Evolutionary conservation across 2,329 filamentous ascomycete genomes (phyloP).

Genomic region (Rutstroemia sp.): DNA sequence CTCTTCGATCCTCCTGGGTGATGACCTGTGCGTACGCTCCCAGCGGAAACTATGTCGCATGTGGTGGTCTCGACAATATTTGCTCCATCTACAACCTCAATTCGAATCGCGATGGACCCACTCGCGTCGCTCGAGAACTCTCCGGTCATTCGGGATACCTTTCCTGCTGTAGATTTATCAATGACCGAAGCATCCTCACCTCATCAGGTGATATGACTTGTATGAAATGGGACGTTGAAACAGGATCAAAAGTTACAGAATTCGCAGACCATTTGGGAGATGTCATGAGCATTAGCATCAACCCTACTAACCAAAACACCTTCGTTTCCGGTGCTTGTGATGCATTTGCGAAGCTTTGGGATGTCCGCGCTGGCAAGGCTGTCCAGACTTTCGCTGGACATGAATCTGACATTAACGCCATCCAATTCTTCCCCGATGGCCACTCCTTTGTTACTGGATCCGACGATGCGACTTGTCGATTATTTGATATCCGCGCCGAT

Average conservation of each 20-base stretch:
- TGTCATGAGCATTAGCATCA: slow-evolving; percentile 99
- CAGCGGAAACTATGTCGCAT: slow-evolving; percentile 96
- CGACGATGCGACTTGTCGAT: slow-evolving; percentile 91
- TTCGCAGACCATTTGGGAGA: slow-evolving; percentile 98
- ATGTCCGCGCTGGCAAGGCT: slow-evolving; percentile 95
- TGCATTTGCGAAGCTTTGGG: slow-evolving; percentile 97
- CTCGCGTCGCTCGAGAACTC: slow-evolving; percentile 87
- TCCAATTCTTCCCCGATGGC: slow-evolving; percentile 98
- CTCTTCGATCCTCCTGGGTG: slow-evolving; percentile 95
- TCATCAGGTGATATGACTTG: slow-evolving; percentile 99
- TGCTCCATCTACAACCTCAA: slow-evolving; percentile 99
- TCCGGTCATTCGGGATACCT: slow-evolving; percentile 96
- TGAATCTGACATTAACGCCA: slow-evolving; percentile 98
- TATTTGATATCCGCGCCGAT: slow-evolving; percentile 97
- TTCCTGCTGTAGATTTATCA: slow-evolving; percentile 98
- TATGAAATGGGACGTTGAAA: slow-evolving; percentile 99
- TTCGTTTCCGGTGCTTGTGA: slow-evolving; percentile 99
- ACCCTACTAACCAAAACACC: slow-evolving; percentile 97
- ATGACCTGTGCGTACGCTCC: slow-evolving; percentile 99
- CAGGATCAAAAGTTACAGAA: slow-evolving; percentile 92
- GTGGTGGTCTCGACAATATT: slow-evolving; percentile 97
- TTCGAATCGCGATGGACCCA: slow-evolving; percentile 88
- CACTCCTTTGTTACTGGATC: slow-evolving; percentile 98
- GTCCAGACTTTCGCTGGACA: slow-evolving; percentile 98
- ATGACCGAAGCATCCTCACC: slow-evolving; percentile 93